phyloP scores from a whole-genome alignment of 2,329 filamentous ascomycete genomes.

The Apiospora malaysiana region DNA sequence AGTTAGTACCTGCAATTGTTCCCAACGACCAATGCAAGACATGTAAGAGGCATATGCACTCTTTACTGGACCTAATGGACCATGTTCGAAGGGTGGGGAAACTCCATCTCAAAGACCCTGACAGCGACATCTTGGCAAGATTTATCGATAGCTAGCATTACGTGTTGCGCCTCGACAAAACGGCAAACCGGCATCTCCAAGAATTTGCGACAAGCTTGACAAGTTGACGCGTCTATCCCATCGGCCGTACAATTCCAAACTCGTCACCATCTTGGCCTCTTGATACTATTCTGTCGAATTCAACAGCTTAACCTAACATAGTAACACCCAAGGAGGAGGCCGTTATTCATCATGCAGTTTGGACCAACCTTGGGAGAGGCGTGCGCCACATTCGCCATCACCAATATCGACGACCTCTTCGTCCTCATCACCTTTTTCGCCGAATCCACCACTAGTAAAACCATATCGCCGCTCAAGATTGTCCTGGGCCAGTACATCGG shows the following conservation, averaged over 20 bases:
- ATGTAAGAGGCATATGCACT: neutral
- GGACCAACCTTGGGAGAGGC: slow-evolving; percentile 35
- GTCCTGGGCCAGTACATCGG: slow-evolving; percentile 38
- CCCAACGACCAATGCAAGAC: neutral
- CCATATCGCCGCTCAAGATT: slow-evolving; percentile 33
- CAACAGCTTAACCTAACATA: neutral
- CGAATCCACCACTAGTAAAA: slow-evolving; percentile 37
- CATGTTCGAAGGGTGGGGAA: neutral
- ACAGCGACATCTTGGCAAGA: neutral
- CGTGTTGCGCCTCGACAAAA: neutral
- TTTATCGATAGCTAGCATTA: neutral
- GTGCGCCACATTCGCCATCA: slow-evolving; percentile 37
- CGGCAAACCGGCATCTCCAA: neutral
- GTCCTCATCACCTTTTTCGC: slow-evolving; percentile 45
- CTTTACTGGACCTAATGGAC: neutral
- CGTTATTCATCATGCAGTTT: slow-evolving; percentile 21
- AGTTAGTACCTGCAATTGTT: neutral
- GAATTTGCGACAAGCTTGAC: neutral
- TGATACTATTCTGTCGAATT: neutral
- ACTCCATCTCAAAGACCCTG: neutral
- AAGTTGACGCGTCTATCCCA: neutral
- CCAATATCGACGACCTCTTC: slow-evolving; percentile 46
- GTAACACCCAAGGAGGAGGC: neutral
- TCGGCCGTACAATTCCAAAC: neutral
- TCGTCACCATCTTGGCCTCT: neutral